Base-by-base conservation (phyloP, 306 rosid genomes). In the Styphnolobium japonicum region DNA sequence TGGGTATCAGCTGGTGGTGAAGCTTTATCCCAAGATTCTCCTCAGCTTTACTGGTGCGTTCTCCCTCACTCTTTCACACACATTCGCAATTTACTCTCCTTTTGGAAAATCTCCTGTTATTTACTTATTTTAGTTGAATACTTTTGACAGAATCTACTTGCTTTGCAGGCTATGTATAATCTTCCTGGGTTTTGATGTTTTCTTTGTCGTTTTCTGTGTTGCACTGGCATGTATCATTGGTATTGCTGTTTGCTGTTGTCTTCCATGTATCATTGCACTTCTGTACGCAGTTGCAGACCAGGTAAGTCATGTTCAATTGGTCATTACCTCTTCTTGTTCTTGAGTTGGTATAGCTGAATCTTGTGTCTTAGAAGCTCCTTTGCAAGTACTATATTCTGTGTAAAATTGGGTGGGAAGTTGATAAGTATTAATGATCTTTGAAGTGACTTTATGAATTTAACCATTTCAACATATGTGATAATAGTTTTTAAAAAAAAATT, bases 161-260 rank as follows among this genome's bases (percentile, higher is more conserved):
- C 51, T 77, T 69, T 89, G 91, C 95, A 94, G 98, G 98, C 83
- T 94, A 63, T 92, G 98, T 81, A 91, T 94, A 89, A 78, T 91
- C 60, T 94, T 94, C 88, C 90, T 94, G 81, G 98, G 97, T 75
- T 94, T 92, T 81, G 98, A 94, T 78, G 98, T 94, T 84, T 92
- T 94, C 92, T 94, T 94, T 90, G 98, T 94, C 48, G 90, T 94
- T 74, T 94, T 92, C 91, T 92, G 97, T 87, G 97, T 94, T 86
- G 98, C 97, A 45, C 88, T 94, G 89, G 98, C 98, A 21, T 94
- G 97, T 73, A 73, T 94, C 40, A 91, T 94, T 71, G 98, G 98
- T 19, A 89, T 94, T 4, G 98, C 98, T 49, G 97, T 94, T 77
- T 94, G 98, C 86, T 94, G 97, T 81, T 94, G 97, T 64, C 98